phyloP scores from a whole-genome alignment of 2,329 filamentous ascomycete species.

The Phyllosticta citribraziliensis region DNA sequence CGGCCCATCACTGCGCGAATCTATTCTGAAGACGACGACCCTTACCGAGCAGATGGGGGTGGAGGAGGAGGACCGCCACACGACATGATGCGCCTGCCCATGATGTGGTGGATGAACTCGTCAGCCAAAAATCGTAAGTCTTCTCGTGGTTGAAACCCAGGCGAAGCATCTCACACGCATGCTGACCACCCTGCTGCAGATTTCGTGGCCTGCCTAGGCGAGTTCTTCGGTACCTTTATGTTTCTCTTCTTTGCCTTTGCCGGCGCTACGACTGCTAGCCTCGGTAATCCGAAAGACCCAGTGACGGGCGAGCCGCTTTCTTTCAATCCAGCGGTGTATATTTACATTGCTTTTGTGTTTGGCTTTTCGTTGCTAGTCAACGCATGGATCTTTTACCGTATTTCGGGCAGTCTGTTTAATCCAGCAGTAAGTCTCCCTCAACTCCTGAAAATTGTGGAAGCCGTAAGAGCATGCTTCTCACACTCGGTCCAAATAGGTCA shows the following conservation, averaged over 20 bases:
- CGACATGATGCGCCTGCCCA: conserved; percentile 19
- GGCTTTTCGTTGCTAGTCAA: conserved; percentile 30
- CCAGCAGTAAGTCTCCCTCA: conserved; percentile 24
- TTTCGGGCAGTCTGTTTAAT: conserved; percentile 30
- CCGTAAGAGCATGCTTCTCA: neutral
- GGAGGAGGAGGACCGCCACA: neutral
- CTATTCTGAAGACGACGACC: conserved; percentile 1
- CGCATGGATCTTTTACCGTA: conserved; percentile 31
- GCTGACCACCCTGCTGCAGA: conserved; percentile 11
- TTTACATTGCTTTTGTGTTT: conserved; percentile 29
- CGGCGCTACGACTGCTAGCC: conserved; percentile 29
- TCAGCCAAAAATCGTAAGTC: conserved; percentile 26
- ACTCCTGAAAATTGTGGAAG: too few species aligned
- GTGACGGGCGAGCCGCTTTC: conserved; percentile 14
- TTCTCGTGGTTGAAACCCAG: too few species aligned
- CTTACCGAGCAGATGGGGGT: neutral
- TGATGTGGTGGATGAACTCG: conserved; percentile 28
- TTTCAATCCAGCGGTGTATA: conserved; percentile 18
- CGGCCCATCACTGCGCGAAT: neutral
- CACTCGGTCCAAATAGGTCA: conserved; percentile 17
- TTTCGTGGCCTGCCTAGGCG: conserved; percentile 25
- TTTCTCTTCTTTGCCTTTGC: conserved; percentile 33
- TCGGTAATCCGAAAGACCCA: conserved; percentile 17
- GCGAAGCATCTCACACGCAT: too few species aligned
- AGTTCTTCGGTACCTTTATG: conserved; percentile 32